Evolutionary conservation across 176 grass and related monocot species (phyloP).

Genomic region (Musa schizocarpa): DNA sequence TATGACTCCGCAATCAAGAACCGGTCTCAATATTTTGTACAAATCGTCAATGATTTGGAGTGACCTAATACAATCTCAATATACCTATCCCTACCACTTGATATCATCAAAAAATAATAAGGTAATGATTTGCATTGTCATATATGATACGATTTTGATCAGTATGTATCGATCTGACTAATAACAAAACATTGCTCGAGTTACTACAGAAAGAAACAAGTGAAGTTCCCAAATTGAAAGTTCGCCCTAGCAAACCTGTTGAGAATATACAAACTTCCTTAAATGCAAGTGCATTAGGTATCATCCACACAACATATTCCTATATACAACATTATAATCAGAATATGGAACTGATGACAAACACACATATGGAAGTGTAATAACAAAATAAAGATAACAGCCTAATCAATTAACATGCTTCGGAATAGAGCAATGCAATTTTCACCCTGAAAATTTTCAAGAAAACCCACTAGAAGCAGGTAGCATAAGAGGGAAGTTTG

Average conservation of each 20-base stretch:
- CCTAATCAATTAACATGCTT: too few species aligned
- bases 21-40: too few species aligned
- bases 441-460: background rate
- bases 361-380: too few species aligned
- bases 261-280: background rate
- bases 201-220: background rate
- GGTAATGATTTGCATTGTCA: too few species aligned
- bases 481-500: background rate
- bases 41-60: too few species aligned
- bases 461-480: background rate
- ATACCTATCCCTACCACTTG: too few species aligned
- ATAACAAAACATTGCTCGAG: background rate
- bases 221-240: background rate
- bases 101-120: too few species aligned
- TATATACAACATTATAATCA: background rate
- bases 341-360: background rate
- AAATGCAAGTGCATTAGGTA: background rate
- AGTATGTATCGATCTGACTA: too few species aligned
- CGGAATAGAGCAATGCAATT: background rate
- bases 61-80: too few species aligned
- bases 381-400: too few species aligned
- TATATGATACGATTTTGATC: too few species aligned
- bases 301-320: background rate
- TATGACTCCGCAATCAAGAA: too few species aligned
- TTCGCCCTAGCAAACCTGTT: background rate